phyloP scores from a whole-genome alignment of 768 basidiomycete genomes.

The Boletus rubroflammeus region DNA sequence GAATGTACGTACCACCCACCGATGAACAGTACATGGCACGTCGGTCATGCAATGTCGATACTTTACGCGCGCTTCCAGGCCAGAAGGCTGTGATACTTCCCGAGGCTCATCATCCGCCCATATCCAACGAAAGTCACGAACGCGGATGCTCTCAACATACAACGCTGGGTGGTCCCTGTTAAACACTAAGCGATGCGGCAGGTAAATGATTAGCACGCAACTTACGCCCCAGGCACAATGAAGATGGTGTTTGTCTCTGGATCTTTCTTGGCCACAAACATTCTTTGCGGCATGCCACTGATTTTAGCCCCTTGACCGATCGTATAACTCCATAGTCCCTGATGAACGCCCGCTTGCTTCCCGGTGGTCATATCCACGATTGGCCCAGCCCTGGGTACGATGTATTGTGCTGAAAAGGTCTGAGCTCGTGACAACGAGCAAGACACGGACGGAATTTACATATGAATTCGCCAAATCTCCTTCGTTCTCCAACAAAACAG shows the following conservation, averaged over 20 bases:
- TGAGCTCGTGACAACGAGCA: not conserved
- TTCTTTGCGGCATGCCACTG: constrained; percentile 52
- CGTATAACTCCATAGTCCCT: constrained; percentile 81
- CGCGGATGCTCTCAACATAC: constrained; percentile 36
- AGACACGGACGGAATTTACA: constrained; percentile 40
- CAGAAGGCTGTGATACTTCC: constrained; percentile 38
- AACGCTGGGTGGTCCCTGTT: constrained; percentile 60
- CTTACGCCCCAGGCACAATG: constrained; percentile 71
- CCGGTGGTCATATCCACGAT: constrained; percentile 60
- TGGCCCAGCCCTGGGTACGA: constrained; percentile 63
- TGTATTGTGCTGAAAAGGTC: constrained; percentile 62
- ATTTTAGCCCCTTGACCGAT: constrained; percentile 79
- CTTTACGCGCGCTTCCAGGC: constrained; percentile 52
- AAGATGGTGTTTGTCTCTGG: constrained; percentile 58
- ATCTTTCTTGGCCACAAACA: constrained; percentile 78
- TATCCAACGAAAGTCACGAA: constrained; percentile 70
- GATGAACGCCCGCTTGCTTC: constrained; percentile 53
- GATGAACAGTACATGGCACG: constrained; percentile 49
- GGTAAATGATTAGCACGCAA: not conserved
- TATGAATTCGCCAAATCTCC: constrained; percentile 68
- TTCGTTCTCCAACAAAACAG: constrained; percentile 87
- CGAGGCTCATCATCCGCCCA: constrained; percentile 59
- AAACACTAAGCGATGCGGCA: not conserved
- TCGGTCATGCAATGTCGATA: constrained; percentile 68
- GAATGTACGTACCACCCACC: constrained; percentile 34